Conservation (phyloP, 2,329 filamentous ascomycete species). For the Cladophialophora exuberans region DNA sequence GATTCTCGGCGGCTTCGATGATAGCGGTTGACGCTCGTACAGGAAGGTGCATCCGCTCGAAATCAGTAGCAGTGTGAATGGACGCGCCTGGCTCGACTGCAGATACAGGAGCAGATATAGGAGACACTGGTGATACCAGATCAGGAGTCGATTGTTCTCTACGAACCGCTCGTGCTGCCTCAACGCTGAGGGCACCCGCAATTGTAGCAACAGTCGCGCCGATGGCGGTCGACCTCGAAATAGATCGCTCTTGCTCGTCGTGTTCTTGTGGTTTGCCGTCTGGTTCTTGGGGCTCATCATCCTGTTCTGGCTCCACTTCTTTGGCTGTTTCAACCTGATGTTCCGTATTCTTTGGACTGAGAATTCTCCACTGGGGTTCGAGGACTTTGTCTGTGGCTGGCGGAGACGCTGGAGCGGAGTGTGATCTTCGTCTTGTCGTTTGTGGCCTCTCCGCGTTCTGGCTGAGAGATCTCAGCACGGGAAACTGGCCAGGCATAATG, state of each 20-base stretch:
- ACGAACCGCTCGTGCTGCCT: slow-evolving; percentile 24
- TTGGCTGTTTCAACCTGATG: background rate
- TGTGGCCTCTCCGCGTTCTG: background rate
- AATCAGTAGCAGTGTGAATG: slow-evolving; percentile 10
- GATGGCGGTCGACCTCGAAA: slow-evolving; percentile 13
- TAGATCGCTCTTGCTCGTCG: background rate
- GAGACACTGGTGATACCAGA: background rate
- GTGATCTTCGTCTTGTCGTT: slow-evolving; percentile 18
- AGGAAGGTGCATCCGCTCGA: slow-evolving; percentile 2
- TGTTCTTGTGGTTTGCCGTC: background rate
- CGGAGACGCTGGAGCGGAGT: slow-evolving; percentile 22
- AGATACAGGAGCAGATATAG: background rate
- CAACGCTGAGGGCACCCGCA: slow-evolving; percentile 32
- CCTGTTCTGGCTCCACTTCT: background rate
- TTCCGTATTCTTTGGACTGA: background rate
- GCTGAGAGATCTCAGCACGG: too few relatives aligned
- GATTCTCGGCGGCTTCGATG: background rate
- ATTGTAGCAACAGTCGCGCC: slow-evolving; percentile 31
- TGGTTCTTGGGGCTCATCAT: background rate
- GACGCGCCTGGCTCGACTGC: background rate
- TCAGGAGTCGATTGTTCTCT: slow-evolving; percentile 14
- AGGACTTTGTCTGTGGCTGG: background rate
- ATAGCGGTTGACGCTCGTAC: background rate
- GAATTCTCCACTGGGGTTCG: background rate
- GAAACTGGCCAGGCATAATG: slow-evolving; percentile 30